Conservation (phyloP, 2,329 filamentous ascomycete genomes). For the Gnomoniopsis smithogilvyi region DNA sequence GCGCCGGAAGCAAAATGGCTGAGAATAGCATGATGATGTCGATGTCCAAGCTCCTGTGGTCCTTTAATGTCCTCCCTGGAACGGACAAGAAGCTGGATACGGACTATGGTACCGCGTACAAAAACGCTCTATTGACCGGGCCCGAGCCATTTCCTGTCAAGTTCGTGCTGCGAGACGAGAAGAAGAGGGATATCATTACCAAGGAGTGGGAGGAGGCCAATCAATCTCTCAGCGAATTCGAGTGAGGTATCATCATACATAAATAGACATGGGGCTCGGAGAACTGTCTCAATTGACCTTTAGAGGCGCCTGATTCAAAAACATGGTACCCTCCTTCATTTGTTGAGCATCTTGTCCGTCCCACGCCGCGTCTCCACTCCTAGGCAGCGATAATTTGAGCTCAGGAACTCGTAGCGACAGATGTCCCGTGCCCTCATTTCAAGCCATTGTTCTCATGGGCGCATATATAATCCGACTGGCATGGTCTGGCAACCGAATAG, state of each 20-base stretch:
- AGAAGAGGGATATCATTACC: background rate
- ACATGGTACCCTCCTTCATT: too few species aligned
- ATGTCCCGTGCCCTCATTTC: background rate
- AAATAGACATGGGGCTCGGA: background rate
- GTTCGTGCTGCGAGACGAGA: constrained; percentile 4
- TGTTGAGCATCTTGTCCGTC: background rate
- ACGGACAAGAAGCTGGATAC: background rate
- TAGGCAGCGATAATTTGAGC: too few species aligned
- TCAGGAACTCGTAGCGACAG: background rate
- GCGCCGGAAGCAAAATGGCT: constrained; percentile 9
- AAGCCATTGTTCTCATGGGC: constrained; percentile 7
- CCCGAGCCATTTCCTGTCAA: constrained; percentile 3
- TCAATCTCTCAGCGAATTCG: constrained; percentile 9
- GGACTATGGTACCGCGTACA: background rate
- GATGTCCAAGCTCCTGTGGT: constrained; percentile 16
- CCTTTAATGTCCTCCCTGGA: constrained; percentile 8
- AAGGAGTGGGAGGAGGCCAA: constrained; percentile 12
- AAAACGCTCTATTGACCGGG: background rate
- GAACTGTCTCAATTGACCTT: background rate
- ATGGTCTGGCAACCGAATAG: constrained; percentile 5
- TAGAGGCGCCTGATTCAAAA: too few species aligned
- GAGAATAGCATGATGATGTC: constrained; percentile 8
- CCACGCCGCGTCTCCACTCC: too few species aligned
- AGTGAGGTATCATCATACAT: background rate
- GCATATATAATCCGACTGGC: constrained; percentile 4